Evolutionary conservation across 495 filamentous ascomycete species (phyloP), one percentile per base, ranked within the genome.

Genomic region (Tuber microsphaerosporum): DNA sequence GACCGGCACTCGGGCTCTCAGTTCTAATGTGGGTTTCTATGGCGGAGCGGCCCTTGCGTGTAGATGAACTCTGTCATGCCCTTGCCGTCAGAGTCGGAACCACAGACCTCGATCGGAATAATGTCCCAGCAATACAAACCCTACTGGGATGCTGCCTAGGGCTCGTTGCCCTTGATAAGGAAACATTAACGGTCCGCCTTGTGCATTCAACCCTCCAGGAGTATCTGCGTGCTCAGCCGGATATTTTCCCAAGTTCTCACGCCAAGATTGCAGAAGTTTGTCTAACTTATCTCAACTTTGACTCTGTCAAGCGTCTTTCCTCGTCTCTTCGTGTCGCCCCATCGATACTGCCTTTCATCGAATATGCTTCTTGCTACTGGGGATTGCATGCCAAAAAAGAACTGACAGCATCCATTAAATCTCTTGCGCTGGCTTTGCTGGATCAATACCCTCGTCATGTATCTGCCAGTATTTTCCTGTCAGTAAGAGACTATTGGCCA

Each of bases 21-120:
- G 73, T 75, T 17, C 69, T 75, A 34, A 26, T 39, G 22, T 77
- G 73, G 76, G 14, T 77, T 19, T 69, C 70, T 42, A 56, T 68
- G 22, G 26, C 73, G 2, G 44, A 43, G 42, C 34, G 73, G 8
- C 26, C 76, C 31, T 48, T 77, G 41, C 34, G 46, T 12, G 69
- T 69, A 9, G 44, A 75, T 42, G 76, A 71, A 16, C 45, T 77
- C 31, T 26, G 34, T 22, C 37, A 75, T 19, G 76, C 76, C 39
- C 46, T 77, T 56, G 48, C 65, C 17, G 65, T 77, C 12, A 71
- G 71, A 42, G 44, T 17, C 34, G 70, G 39, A 26, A 41, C 37
- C 22, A 45, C 68, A 19, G 73, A 74, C 31, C 73, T 77, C 20
- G 76, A 75, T 19, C 26, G 37, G 22, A 26, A 71, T 8, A 45